phyloP scores from a whole-genome alignment of 495 filamentous ascomycete genomes.

The Penicillium paxilli region DNA sequence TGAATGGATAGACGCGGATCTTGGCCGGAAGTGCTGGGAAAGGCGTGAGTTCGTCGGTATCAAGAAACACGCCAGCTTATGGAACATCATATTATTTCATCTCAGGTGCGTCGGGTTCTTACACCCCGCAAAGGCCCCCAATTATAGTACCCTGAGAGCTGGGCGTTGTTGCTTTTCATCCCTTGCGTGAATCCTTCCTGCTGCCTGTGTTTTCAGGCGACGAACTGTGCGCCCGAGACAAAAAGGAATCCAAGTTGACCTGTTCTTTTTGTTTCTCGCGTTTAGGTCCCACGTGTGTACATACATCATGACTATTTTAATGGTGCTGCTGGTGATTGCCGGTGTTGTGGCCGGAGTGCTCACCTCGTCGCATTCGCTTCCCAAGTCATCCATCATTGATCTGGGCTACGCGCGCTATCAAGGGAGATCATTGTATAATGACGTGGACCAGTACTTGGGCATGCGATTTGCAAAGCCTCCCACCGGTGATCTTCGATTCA shows the following conservation, averaged over 20 bases:
- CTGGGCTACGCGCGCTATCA: conserved; percentile 41
- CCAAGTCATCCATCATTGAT: conserved; percentile 24
- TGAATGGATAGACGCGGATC: neutral
- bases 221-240: neutral
- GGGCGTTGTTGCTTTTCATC: neutral
- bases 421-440: conserved; percentile 33
- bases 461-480: conserved; percentile 61
- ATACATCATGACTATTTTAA: conserved; percentile 1
- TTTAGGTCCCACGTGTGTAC: neutral
- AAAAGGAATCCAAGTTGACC: neutral
- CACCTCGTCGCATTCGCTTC: conserved; percentile 5
- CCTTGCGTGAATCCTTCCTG: neutral
- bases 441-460: conserved; percentile 58
- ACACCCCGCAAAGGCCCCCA: neutral
- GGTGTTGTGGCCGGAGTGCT: conserved; percentile 2
- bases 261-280: neutral
- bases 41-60: neutral
- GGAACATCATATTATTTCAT: neutral
- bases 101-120: neutral
- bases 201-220: neutral
- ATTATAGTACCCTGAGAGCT: neutral
- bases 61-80: neutral
- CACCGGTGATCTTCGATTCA: conserved; percentile 52
- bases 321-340: conserved; percentile 6
- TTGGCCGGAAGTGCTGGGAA: neutral